Evolutionary conservation across 2,329 filamentous ascomycete genomes (phyloP).

Genomic region (Coniella vitis): DNA sequence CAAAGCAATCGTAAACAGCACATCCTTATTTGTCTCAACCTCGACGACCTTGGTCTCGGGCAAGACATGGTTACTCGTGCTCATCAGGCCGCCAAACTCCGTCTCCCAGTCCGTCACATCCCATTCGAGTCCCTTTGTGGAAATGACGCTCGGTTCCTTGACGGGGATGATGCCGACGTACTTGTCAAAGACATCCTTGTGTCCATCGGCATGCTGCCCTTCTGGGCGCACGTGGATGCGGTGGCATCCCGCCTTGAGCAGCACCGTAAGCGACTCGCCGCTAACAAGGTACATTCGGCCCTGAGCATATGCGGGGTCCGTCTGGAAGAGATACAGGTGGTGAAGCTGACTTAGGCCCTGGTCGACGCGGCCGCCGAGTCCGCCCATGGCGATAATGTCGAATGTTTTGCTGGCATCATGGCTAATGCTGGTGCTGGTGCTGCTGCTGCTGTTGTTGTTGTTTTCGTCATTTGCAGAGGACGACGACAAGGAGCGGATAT

Average conservation of each 20-base stretch:
- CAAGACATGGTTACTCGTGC: constrained; percentile 73
- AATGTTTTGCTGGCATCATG: constrained; percentile 22
- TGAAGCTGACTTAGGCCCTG: constrained; percentile 87
- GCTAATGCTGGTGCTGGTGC: too few species aligned
- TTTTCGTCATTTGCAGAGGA: not conserved
- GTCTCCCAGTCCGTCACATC: constrained; percentile 80
- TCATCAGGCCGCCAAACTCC: constrained; percentile 64
- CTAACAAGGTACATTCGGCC: constrained; percentile 73
- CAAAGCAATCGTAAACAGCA: constrained; percentile 71
- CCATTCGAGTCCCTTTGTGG: constrained; percentile 80
- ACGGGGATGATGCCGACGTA: constrained; percentile 84
- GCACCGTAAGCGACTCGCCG: constrained; percentile 72
- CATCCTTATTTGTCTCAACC: constrained; percentile 55
- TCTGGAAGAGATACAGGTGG: constrained; percentile 65
- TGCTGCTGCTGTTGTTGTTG: too few species aligned
- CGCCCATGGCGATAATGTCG: constrained; percentile 75
- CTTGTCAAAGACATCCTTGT: constrained; percentile 56
- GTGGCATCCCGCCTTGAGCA: constrained; percentile 66
- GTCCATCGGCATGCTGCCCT: constrained; percentile 25
- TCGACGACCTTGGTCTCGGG: constrained; percentile 52
- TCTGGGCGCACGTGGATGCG: constrained; percentile 48
- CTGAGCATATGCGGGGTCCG: constrained; percentile 37
- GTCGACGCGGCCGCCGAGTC: constrained; percentile 84
- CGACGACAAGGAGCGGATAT: constrained; percentile 35
- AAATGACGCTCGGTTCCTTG: constrained; percentile 70